Percentiles rank a stretch among this genome's conserved stretches.
These are phyloP conservation scores for Hymenoscyphus fraxineus DNA, from an alignment of 2,329 filamentous ascomycete genomes.

Conservation along the genomic window DNA sequence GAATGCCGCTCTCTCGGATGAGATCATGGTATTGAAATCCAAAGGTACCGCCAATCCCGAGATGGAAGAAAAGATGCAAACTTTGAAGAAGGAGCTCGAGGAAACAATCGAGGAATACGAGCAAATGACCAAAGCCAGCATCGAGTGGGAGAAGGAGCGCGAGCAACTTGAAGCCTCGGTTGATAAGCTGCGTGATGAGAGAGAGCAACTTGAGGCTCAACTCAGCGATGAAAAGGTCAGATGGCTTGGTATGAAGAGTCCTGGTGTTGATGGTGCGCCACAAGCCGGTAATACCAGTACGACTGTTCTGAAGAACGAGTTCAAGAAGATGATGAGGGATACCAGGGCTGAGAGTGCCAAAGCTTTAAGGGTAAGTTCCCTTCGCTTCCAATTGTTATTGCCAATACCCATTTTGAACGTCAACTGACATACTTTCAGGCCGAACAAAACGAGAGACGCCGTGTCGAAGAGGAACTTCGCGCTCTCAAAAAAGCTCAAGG, in stretches of 20 bases:
- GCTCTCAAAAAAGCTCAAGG: constrained; percentile 38
- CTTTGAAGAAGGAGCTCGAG: constrained; percentile 60
- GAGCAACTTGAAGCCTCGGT: constrained; percentile 60
- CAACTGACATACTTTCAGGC: constrained; percentile 43
- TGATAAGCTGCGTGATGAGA: constrained; percentile 60
- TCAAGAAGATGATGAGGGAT: constrained; percentile 78
- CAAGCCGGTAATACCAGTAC: constrained; percentile 51
- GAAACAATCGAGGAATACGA: constrained; percentile 69
- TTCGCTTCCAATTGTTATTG: constrained; percentile 9
- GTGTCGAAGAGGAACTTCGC: constrained; percentile 61
- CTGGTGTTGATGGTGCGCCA: constrained; percentile 40
- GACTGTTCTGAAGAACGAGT: constrained; percentile 67
- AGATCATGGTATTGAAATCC: constrained; percentile 29
- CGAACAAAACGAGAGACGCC: constrained; percentile 68
- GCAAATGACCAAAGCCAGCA: constrained; percentile 63
- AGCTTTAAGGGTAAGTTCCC: constrained; percentile 56
- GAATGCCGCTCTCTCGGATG: constrained; percentile 35
- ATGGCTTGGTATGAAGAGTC: constrained; percentile 59
- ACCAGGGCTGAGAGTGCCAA: constrained; percentile 63
- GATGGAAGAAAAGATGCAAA: constrained; percentile 38
- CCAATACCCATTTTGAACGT: constrained; percentile 14
- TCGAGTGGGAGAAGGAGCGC: constrained; percentile 69
- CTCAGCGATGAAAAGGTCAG: constrained; percentile 65
- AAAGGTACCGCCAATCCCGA: constrained; percentile 14
- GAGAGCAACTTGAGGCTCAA: constrained; percentile 59